Evolutionary conservation across 352 stramenopile species (phyloP), one percentile per base, ranked within the genome.

Genomic region (Pythium periplocum): DNA sequence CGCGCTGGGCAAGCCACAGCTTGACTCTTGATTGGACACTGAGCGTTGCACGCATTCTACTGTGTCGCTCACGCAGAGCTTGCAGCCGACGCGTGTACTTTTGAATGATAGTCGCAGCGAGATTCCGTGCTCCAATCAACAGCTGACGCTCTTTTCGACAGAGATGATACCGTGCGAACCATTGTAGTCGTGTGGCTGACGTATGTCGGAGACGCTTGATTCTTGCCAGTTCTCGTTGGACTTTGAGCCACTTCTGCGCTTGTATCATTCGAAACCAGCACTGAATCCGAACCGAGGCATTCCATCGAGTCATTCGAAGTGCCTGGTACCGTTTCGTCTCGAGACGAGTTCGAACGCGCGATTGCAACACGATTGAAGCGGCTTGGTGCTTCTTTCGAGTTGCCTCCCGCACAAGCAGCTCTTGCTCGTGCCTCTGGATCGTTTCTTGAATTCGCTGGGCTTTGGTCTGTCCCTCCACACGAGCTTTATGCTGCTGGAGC

Each of bases 271-370:
- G 66, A 17, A 55, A 53, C 36, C 69, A 64, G 38, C 71, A 86
- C 61, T 86, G 75, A 2, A 89, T 57, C 0, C 61, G 59, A 4
- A 65, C 52, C 0, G 61, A 75, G 26, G 75, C 73, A 32, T 66
- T 68, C 9, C 35, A 31, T 2, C 79, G 73, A 32, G 71, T 54
- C 31, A 87, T 43, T 53, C 79, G 83, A 9, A 73, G 44, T 0
- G 73, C 75, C n/a, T 88, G 77, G 37, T 71, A 90, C 3, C 67
- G 68, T 34, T 79, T 83, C 12, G 83, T 73, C 54, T 90, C 75
- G 4, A 90, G 53, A 2, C 75, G 57, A 4, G 69, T 64, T 1
- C 77, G 68, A 11, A 87, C 56, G 45, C 64, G 81, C 11, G 73
- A 86, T 45, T 90, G 79, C 11, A 90, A 51, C 0, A 86, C 60